phyloP scores from a whole-genome alignment of 2,329 filamentous ascomycete genomes.

The Trichophyton benhamiae region DNA sequence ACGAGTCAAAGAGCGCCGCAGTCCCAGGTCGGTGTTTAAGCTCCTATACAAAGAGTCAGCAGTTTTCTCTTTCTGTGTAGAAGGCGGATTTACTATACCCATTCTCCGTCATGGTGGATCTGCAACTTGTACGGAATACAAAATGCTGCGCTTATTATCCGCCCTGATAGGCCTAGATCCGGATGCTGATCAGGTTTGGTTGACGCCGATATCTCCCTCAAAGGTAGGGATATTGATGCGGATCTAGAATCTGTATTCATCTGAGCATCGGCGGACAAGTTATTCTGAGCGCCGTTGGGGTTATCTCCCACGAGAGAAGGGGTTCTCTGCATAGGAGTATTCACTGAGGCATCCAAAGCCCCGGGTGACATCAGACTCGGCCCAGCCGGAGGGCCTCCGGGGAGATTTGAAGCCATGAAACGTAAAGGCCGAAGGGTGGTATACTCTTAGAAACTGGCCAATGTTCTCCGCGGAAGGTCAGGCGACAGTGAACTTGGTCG shows the following conservation, averaged over 20 bases:
- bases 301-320: not conserved
- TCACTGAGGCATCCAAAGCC: not conserved
- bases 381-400: not conserved
- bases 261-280: not conserved
- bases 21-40: constrained; percentile 69
- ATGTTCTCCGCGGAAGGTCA: not conserved
- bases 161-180: constrained; percentile 46
- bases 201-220: constrained; percentile 14
- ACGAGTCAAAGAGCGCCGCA: constrained; percentile 84
- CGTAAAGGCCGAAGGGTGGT: not conserved
- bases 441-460: not conserved
- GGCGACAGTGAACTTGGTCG: not conserved
- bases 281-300: not conserved
- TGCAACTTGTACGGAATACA: constrained; percentile 50
- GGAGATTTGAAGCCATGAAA: not conserved
- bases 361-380: not conserved
- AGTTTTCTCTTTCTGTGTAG: not conserved
- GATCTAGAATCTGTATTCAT: not conserved
- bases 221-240: not conserved
- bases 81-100: constrained; percentile 33
- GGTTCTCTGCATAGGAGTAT: not conserved
- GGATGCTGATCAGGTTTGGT: constrained; percentile 43
- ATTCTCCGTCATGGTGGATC: constrained; percentile 42
- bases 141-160: constrained; percentile 52
- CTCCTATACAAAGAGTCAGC: constrained; percentile 40